Evolutionary conservation across 768 basidiomycete species (phyloP).

Genomic region (Termitomyces sp.): DNA sequence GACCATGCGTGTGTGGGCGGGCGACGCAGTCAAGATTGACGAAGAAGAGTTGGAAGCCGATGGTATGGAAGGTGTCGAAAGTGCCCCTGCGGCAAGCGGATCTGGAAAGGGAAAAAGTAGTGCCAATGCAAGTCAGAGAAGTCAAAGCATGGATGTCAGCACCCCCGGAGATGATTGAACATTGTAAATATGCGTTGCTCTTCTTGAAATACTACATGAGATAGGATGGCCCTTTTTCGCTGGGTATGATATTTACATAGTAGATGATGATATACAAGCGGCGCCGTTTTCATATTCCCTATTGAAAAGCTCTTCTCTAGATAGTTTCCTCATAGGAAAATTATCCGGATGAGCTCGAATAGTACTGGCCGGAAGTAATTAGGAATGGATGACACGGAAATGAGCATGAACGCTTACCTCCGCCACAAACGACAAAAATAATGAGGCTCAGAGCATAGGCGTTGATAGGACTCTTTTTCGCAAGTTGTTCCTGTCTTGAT

Average conservation of each 20-base stretch:
- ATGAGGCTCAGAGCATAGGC: conserved; percentile 71
- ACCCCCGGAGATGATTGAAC: conserved; percentile 49
- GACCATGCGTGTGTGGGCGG: conserved; percentile 90
- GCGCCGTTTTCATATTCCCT: conserved; percentile 2
- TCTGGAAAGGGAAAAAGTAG: conserved; percentile 28
- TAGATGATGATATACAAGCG: conserved; percentile 13
- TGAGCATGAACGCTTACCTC: conserved; percentile 45
- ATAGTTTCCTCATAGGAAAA: conserved; percentile 49
- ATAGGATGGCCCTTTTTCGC: neutral
- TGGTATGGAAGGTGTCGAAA: conserved; percentile 72
- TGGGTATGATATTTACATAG: conserved; percentile 11
- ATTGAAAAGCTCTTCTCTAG: neutral
- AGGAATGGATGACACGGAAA: neutral
- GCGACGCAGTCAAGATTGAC: conserved; percentile 80
- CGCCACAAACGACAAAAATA: conserved; percentile 74
- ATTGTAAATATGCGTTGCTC: conserved; percentile 8
- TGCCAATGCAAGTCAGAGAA: conserved; percentile 38
- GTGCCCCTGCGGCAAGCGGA: conserved; percentile 21
- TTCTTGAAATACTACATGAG: conserved; percentile 1
- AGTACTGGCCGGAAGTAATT: conserved; percentile 42
- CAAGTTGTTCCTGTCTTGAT: conserved; percentile 66
- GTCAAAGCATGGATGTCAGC: conserved; percentile 61
- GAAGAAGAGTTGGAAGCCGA: conserved; percentile 82
- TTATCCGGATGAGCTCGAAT: conserved; percentile 62
- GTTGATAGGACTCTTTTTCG: conserved; percentile 71